A percentile compares a stretch with the other conserved stretches of the same genome.
Evolutionary conservation across 2,329 filamentous ascomycete species (phyloP).

Genomic region (Alternaria rosae): DNA sequence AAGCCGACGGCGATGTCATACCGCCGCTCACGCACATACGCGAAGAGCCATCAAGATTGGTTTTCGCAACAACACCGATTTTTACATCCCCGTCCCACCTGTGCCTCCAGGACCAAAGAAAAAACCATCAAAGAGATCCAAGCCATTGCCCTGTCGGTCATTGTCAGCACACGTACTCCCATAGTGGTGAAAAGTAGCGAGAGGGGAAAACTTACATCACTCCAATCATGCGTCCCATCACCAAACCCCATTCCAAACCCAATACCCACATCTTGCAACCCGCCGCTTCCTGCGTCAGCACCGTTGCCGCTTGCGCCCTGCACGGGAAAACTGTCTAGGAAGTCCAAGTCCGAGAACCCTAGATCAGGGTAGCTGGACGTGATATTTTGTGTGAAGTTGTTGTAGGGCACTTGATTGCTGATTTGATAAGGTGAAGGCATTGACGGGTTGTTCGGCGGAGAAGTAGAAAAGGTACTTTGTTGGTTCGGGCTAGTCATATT

Average conservation of each 20-base stretch:
- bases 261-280: conserved; percentile 67
- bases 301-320: conserved; percentile 26
- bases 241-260: conserved; percentile 59
- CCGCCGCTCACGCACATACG: neutral
- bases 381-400: conserved; percentile 38
- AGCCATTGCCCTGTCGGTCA: conserved; percentile 34
- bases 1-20: neutral
- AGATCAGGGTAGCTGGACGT: conserved; percentile 41
- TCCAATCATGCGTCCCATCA: conserved; percentile 65
- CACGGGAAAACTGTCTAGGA: conserved; percentile 60
- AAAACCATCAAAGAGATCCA: conserved; percentile 71
- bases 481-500: conserved; percentile 28
- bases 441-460: conserved; percentile 5
- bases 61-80: neutral
- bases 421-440: conserved; percentile 40
- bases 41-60: neutral
- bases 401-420: conserved; percentile 39
- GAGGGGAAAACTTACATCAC: conserved; percentile 31
- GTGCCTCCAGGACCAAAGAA: conserved; percentile 31
- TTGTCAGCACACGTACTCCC: neutral
- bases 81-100: conserved; percentile 6
- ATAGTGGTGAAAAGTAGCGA: neutral
- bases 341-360: conserved; percentile 60
- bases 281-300: conserved; percentile 48
- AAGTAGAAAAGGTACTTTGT: conserved; percentile 17